phyloP scores from a whole-genome alignment of 805 yeast genomes.

The Priceomyces melissophilus region DNA sequence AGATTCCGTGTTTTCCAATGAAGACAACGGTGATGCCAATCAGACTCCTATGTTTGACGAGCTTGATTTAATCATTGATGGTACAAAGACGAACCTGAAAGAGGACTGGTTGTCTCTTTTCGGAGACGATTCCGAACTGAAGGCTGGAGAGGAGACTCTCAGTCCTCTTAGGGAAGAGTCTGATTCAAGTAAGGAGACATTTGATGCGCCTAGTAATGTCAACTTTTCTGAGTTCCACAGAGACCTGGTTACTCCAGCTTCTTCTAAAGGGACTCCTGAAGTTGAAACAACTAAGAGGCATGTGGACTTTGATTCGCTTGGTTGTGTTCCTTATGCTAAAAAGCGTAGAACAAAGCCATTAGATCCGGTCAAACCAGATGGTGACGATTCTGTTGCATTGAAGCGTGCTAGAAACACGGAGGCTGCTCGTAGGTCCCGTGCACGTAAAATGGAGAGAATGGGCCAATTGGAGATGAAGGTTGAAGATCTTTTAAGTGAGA shows the following conservation, averaged over 20 bases:
- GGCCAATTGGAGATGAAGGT: constrained; percentile 75
- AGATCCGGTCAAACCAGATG: constrained; percentile 57
- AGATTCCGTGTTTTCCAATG: constrained; percentile 48
- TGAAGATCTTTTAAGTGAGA: constrained; percentile 57
- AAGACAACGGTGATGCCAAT: constrained; percentile 30
- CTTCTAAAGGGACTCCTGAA: constrained; percentile 11
- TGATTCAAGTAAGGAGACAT: constrained; percentile 1
- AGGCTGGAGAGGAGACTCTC: constrained; percentile 7
- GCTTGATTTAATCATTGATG: constrained; percentile 40
- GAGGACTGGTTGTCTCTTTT: constrained; percentile 66
- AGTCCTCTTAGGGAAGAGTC: constrained; percentile 3
- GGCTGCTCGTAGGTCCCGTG: constrained; percentile 94
- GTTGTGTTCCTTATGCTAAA: constrained; percentile 71
- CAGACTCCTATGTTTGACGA: constrained; percentile 63
- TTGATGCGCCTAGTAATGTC: not conserved
- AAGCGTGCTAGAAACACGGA: constrained; percentile 97
- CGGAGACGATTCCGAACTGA: constrained; percentile 19
- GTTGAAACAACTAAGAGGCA: constrained; percentile 1
- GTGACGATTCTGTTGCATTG: constrained; percentile 62
- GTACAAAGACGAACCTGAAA: constrained; percentile 34
- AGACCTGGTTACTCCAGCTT: not conserved
- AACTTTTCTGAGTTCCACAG: not conserved
- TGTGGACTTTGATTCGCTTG: constrained; percentile 54
- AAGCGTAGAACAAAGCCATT: constrained; percentile 73
- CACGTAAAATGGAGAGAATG: constrained; percentile 89